phyloP scores from a whole-genome alignment of 768 basidiomycete species.

The Suillus discolor region DNA sequence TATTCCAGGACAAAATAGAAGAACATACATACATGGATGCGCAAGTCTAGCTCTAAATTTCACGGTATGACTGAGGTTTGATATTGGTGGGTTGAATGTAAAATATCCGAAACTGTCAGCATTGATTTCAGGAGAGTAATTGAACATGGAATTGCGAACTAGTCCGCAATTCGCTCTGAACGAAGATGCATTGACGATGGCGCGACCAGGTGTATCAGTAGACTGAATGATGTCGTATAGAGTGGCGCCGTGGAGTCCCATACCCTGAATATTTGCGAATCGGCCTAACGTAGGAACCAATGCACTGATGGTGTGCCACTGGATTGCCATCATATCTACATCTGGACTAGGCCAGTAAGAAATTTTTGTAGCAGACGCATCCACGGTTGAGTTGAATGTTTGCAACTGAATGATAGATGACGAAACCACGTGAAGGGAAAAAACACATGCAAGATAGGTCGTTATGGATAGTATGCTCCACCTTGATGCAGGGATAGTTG shows the following conservation, averaged over 20 bases:
- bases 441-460: slow-evolving; percentile 21
- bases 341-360: slow-evolving; percentile 14
- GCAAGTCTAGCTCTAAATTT: neutral
- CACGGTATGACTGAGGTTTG: slow-evolving; percentile 9
- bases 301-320: slow-evolving; percentile 6
- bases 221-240: slow-evolving; percentile 16
- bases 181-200: slow-evolving; percentile 19
- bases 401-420: slow-evolving; percentile 24
- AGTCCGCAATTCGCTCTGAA: slow-evolving; percentile 14
- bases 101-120: neutral
- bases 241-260: slow-evolving; percentile 16
- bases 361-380: neutral
- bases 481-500: slow-evolving; percentile 13
- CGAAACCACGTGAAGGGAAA: slow-evolving; percentile 22
- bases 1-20: neutral
- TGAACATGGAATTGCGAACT: slow-evolving; percentile 4
- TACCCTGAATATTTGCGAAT: slow-evolving; percentile 1
- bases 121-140: neutral
- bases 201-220: neutral
- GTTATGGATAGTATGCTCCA: slow-evolving; percentile 16
- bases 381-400: slow-evolving; percentile 13
- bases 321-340: neutral
- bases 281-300: slow-evolving; percentile 4
- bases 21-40: neutral
- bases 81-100: neutral